Evolutionary conservation across 257 asterid species (phyloP), one percentile per base, ranked within the genome.

Genomic region (Nicotiana knightiana): DNA sequence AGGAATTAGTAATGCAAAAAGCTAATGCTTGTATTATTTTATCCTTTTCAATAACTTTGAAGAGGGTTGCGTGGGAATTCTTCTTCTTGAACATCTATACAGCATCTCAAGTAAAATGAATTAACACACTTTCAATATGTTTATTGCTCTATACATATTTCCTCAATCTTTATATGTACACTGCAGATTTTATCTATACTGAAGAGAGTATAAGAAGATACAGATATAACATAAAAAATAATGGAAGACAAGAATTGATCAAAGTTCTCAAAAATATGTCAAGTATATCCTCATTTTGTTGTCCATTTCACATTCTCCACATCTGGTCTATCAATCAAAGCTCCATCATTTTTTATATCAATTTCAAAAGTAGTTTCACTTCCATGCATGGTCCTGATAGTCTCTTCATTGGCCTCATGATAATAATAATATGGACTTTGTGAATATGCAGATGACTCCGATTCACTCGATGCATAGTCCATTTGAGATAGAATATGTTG

Each of bases 361-460:
- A 39, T 16, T 35, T 54, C 28, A 33, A 16, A 24, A 33, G 82
- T 76, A 73, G 76, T 65, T 75, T 43, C 70, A 80, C 78, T 77
- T 77, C 83, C 32, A 66, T 59, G 61, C 16, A 65, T 82, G 81
- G 68, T 26, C 35, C 70, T n/a, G 6, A 10, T 51, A 32, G 79
- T 35, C 71, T 48, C 77, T 57, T 78, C 82, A 55, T 82, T 28
- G 3, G 58, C 63, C 67, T 77, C 83, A 21, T 76, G 16, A 75
- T 51, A 75, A 6, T 51, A 75, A 6, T 26, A 48, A 48, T 73
- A 13, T 18, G 89, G 83, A 86, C 85, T 86, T 17, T 67, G 85
- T 55, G 85, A 86, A 78, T 64, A 46, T 9, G 87, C 82, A 13
- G 88, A 66, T 21, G 83, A 88, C 58, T 87, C 91, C 48, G 83